A percentile compares a stretch with the other conserved stretches of the same genome.
These are phyloP conservation scores for Phialocephala subalpina DNA, from an alignment of 2,329 filamentous ascomycete species.

Conservation along the genomic window DNA sequence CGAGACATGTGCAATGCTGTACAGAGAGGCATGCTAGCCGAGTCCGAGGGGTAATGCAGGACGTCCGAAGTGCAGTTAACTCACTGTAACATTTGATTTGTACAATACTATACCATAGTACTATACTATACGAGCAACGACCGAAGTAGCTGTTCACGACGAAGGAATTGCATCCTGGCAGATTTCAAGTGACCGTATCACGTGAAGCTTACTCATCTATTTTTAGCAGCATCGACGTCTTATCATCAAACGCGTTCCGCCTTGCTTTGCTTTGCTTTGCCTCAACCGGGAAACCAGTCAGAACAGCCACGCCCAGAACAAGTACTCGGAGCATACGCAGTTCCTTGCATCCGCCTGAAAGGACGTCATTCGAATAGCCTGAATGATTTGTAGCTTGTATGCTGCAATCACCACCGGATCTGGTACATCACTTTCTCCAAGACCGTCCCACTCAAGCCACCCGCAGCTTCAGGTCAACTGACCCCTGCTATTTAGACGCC, in stretches of 20 bases:
- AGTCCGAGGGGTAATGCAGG: neutral
- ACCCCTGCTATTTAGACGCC: neutral
- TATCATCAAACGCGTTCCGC: conserved; percentile 9
- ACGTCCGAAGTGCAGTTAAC: neutral
- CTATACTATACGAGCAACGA: too few species aligned
- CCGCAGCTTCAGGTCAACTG: conserved; percentile 6
- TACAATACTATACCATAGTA: too few species aligned
- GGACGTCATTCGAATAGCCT: conserved; percentile 7
- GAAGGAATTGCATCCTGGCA: too few species aligned
- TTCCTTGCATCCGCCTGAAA: conserved; percentile 1
- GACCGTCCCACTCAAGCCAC: conserved; percentile 6
- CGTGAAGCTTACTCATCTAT: neutral
- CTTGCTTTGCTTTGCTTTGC: conserved; percentile 8
- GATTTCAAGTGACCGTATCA: neutral
- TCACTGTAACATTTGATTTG: neutral
- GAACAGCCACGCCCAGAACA: neutral
- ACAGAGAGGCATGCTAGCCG: neutral
- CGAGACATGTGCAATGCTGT: conserved; percentile 1
- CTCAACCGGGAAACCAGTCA: conserved; percentile 1
- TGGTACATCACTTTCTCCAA: neutral
- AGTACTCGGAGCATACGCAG: neutral
- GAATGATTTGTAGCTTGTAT: neutral
- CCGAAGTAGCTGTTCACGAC: neutral
- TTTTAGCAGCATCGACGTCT: conserved; percentile 2
- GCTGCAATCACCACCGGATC: conserved; percentile 7